Percentiles rank a stretch among this genome's conserved stretches.
Evolutionary conservation across 208 protist species (phyloP).

Genomic region (Trypanosoma conorhini): DNA sequence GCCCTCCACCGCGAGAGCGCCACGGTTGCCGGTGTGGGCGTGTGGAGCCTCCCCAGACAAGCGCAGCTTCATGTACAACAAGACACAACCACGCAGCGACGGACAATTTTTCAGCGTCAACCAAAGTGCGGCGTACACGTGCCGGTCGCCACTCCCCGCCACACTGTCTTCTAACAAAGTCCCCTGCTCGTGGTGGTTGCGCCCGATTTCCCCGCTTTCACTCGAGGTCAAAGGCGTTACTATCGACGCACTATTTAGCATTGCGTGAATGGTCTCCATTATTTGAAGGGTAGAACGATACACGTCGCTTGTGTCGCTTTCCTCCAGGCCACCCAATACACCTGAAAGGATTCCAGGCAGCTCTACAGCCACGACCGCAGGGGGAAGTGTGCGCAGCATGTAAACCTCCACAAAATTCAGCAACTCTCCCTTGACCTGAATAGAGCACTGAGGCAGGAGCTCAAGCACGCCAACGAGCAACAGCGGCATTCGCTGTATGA

Average conservation of each 20-base stretch:
- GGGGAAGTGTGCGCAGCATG: constrained; percentile 34
- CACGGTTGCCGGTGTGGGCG: neutral
- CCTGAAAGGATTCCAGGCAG: constrained; percentile 43
- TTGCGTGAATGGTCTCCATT: constrained; percentile 24
- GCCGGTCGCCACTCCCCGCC: constrained; percentile 1
- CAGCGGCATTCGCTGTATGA: constrained; percentile 31
- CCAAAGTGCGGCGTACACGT: constrained; percentile 28
- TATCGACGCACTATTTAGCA: neutral
- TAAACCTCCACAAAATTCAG: constrained; percentile 35
- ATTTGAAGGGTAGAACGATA: constrained; percentile 48
- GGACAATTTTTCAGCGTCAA: constrained; percentile 29
- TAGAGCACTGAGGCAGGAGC: constrained; percentile 34
- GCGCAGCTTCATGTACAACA: constrained; percentile 38
- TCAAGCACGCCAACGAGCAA: constrained; percentile 37
- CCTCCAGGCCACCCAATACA: constrained; percentile 54
- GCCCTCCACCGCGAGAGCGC: neutral
- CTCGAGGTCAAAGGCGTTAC: neutral
- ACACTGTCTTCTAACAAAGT: neutral
- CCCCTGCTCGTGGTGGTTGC: neutral
- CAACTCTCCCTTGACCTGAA: constrained; percentile 40
- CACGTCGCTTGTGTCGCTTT: constrained; percentile 51
- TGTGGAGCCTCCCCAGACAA: neutral
- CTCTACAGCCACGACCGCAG: constrained; percentile 26
- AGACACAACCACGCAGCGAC: constrained; percentile 21
- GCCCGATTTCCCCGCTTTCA: neutral